phyloP scores from a whole-genome alignment of 2,329 filamentous ascomycete species.

The Tolypocladium tropicale region DNA sequence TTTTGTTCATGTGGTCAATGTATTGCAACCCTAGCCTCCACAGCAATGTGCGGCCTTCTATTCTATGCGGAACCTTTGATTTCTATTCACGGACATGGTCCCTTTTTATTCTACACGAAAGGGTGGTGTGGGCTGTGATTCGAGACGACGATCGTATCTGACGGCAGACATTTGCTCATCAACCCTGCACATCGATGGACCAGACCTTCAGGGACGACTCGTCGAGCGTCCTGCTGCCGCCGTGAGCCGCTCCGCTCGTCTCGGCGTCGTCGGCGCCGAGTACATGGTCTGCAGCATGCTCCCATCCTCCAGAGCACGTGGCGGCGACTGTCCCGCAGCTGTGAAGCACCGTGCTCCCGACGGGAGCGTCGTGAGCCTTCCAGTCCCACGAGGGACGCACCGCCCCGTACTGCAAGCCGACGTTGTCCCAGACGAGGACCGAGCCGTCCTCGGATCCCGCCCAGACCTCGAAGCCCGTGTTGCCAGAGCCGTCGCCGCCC shows the following conservation, averaged over 20 bases:
- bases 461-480: constrained; percentile 49
- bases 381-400: constrained; percentile 38
- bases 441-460: constrained; percentile 43
- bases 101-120: no score
- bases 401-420: constrained; percentile 36
- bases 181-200: constrained; percentile 5
- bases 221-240: constrained; percentile 3
- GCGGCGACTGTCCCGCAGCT: constrained; percentile 43
- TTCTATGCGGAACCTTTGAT: no score
- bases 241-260: no score
- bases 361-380: constrained; percentile 33
- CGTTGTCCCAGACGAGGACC: constrained; percentile 48
- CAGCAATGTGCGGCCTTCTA: no score
- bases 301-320: constrained; percentile 48
- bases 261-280: not conserved
- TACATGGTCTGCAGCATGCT: constrained; percentile 11
- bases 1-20: no score
- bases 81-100: no score
- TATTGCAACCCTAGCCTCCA: no score
- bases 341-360: constrained; percentile 42
- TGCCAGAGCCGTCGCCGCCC: constrained; percentile 17
- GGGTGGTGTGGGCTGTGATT: not conserved
- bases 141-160: not conserved
- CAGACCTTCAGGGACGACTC: constrained; percentile 13
- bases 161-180: not conserved